These are phyloP conservation scores for Scedosporium apiospermum DNA, from an alignment of 2,329 filamentous ascomycete genomes.

Conservation along the genomic window DNA sequence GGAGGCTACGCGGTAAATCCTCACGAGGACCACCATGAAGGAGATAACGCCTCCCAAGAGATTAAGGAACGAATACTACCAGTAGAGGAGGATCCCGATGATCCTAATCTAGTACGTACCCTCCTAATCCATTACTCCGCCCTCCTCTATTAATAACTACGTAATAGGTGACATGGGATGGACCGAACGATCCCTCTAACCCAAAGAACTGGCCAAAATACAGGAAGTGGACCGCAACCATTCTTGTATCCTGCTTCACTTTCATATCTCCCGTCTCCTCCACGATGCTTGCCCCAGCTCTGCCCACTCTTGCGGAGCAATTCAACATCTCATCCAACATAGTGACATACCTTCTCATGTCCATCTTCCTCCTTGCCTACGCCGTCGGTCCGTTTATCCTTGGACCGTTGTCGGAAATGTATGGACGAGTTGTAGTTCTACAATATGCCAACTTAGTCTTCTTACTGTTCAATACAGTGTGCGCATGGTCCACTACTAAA, in stretches of 20 bases:
- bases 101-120: slow-evolving; percentile 14
- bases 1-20: slow-evolving; percentile 2
- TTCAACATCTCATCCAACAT: slow-evolving; percentile 34
- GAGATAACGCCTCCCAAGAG: slow-evolving; percentile 7
- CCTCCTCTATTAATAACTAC: neutral
- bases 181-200: slow-evolving; percentile 15
- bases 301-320: slow-evolving; percentile 13
- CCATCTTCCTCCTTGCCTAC: slow-evolving; percentile 38
- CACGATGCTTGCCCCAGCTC: slow-evolving; percentile 4
- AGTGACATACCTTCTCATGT: slow-evolving; percentile 35
- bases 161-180: slow-evolving; percentile 30
- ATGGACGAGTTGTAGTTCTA: slow-evolving; percentile 34
- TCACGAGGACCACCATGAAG: neutral
- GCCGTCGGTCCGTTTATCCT: slow-evolving; percentile 53
- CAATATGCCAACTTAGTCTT: slow-evolving; percentile 35
- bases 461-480: slow-evolving; percentile 40
- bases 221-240: slow-evolving; percentile 5
- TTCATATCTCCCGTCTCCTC: slow-evolving; percentile 4
- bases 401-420: slow-evolving; percentile 55
- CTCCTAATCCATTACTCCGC: neutral
- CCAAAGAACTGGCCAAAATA: slow-evolving; percentile 6
- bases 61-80: no score
- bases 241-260: slow-evolving; percentile 3
- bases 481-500: slow-evolving; percentile 51
- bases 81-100: slow-evolving; percentile 8